phyloP scores from a whole-genome alignment of 2,329 filamentous ascomycete genomes.

The Didymosphaeria variabile region DNA sequence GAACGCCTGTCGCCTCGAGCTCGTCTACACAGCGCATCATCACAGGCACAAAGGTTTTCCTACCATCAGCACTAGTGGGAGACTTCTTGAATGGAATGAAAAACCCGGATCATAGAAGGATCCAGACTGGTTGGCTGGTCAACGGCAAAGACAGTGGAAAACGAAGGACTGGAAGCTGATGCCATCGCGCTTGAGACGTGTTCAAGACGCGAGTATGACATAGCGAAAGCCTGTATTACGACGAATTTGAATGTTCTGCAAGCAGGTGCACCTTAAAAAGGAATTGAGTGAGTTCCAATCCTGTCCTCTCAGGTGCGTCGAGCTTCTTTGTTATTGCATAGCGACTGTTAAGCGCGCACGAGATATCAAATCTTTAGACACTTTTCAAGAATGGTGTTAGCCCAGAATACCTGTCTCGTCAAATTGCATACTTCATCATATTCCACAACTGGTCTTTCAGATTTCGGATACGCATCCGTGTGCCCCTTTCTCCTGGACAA shows the following conservation, averaged over 20 bases:
- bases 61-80: not conserved
- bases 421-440: no score
- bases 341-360: no score
- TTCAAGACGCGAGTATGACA: not conserved
- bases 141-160: conserved; percentile 1
- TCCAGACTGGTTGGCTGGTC: not conserved
- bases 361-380: no score
- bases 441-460: no score
- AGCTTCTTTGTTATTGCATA: no score
- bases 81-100: not conserved
- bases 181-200: conserved; percentile 1
- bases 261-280: no score
- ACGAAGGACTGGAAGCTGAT: not conserved
- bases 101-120: not conserved
- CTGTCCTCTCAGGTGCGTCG: no score
- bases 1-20: not conserved
- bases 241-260: not conserved
- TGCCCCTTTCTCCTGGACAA: not conserved
- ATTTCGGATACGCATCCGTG: no score
- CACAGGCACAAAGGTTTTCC: not conserved
- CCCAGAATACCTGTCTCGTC: no score
- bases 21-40: not conserved
- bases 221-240: not conserved
- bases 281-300: no score
- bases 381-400: no score